Base-by-base conservation (phyloP, 306 rosid genomes). In the Cucumis cinereus region DNA sequence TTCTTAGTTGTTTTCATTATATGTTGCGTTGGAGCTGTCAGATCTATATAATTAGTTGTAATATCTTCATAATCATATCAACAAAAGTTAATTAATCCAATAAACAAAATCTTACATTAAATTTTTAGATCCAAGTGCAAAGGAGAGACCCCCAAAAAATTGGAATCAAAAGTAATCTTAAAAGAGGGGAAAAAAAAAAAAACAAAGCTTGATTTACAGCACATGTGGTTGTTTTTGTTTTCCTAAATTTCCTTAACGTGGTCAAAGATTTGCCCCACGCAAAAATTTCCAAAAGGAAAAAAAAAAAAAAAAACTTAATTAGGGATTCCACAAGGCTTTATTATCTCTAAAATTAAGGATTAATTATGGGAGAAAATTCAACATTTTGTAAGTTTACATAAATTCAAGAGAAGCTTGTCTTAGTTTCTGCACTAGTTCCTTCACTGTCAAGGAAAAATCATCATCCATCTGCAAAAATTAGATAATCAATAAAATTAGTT, bases 381-480 rank as follows among this genome's bases (percentile, higher is more conserved):
- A 60, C 11, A n/a, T 35, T 35, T 36, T 36, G 16, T 67, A 67
- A 19, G 2, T 40, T 67, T 41, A 67, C 35, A 67, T 9, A 17
- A 66, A 67, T 22, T 41, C n/a, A 22, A 67, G 54, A 41, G 80
- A 75, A 73, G 83, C 87, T 73, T 58, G 56, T 63, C 85, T 81
- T 8, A 90, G 43, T 23, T 45, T 79, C 75, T 72, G 82, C 24
- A 82, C 85, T 10, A 92, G 73, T 74, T 87, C 91, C 82, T 79
- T 59, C 76, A 76, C 74, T 22, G 84, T 67, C 84, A 83, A 61
- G 30, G 73, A 81, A 79, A 82, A 84, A 38, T 82, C 88, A 11
- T 82, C 80, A 8, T 88, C 89, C 90, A 82, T 81, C 97, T 92
- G 88, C 74, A 77, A 59, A 77, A 59, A 23, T 66, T 24, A 73